phyloP scores from a whole-genome alignment of 1,284 basidiomycete species.

The Xerocomus cyaneibrunnescens region DNA sequence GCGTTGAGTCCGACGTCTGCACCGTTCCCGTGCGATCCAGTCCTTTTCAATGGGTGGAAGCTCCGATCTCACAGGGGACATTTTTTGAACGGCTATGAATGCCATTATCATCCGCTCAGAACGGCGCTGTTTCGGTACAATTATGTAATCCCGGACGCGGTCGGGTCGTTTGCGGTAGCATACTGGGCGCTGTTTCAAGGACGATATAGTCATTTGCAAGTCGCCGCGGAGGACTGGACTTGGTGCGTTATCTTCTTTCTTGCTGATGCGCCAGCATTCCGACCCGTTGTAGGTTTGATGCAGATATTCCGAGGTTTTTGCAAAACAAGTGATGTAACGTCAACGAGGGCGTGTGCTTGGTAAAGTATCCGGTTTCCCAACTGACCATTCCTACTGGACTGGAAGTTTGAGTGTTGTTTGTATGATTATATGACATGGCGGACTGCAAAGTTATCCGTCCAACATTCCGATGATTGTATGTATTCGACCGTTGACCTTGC shows the following conservation, averaged over 20 bases:
- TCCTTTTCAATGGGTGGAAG: conserved; percentile 29
- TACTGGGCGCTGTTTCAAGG: conserved; percentile 24
- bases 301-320: conserved; percentile 23
- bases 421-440: too few species aligned
- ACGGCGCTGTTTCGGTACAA: conserved; percentile 30
- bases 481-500: too few species aligned
- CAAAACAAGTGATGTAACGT: too few species aligned
- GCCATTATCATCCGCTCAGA: not conserved
- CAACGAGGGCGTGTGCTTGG: too few species aligned
- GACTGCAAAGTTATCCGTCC: too few species aligned
- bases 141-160: conserved; percentile 17
- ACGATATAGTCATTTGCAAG: not conserved
- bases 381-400: too few species aligned
- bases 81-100: not conserved
- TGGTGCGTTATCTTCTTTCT: conserved; percentile 19
- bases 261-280: not conserved
- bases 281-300: conserved; percentile 22
- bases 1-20: conserved; percentile 14
- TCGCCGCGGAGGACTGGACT: conserved; percentile 17
- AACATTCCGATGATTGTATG: too few species aligned
- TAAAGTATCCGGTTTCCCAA: too few species aligned
- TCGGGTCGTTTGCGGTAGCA: not conserved
- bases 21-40: conserved; percentile 26
- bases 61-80: not conserved
- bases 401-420: too few species aligned